Base-by-base conservation (phyloP, 164 flowering plant genomes). In the Umbilicus rupestris region DNA sequence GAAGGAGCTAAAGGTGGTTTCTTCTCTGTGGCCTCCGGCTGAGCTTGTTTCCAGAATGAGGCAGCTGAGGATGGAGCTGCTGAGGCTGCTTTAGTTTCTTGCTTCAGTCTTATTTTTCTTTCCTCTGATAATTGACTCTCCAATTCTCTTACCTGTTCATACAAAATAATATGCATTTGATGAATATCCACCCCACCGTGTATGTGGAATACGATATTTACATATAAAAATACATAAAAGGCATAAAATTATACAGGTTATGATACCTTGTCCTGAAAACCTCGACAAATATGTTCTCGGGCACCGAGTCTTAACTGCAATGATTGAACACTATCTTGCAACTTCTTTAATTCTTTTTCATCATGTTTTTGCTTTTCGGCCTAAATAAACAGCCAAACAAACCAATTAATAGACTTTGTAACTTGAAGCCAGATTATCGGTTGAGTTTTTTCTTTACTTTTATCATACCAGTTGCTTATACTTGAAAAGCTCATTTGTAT, bases 51-150 rank as follows among this genome's bases (percentile, higher is more conserved):
- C n/a, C 50, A n/a, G 50, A 74, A 55, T 14, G 33, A 55, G 19
- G 33, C 46, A 66, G 77, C 35, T n/a, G 67, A 22, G 22, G 65
- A 65, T 45, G 81, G 65, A 33, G 80, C 39, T 30, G 80, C 39
- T 30, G 85, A 78, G 67, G 74, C 75, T 68, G 81, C 82, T 80
- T 84, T 73, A 4, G 68, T 82, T 80, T 90, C 93, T 60, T 84
- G 89, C 62, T 87, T 88, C 17, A 85, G 67, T 74, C 98, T 77
- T 37, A 77, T 70, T 72, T 85, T 87, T 71, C 92, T 85, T 76
- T 89, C 97, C 33, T 92, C 94, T 20, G 83, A 87, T 47, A 92
- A 46, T 72, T 90, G 98, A 65, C 68, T 81, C 77, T 92, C 98
- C 29, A 90, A 83, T 60, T 90, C 95, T 47, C 87, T 82, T 58